These are phyloP conservation scores for Phylloporus sp. DNA, from an alignment of 768 basidiomycete species.

Conservation along the genomic window DNA sequence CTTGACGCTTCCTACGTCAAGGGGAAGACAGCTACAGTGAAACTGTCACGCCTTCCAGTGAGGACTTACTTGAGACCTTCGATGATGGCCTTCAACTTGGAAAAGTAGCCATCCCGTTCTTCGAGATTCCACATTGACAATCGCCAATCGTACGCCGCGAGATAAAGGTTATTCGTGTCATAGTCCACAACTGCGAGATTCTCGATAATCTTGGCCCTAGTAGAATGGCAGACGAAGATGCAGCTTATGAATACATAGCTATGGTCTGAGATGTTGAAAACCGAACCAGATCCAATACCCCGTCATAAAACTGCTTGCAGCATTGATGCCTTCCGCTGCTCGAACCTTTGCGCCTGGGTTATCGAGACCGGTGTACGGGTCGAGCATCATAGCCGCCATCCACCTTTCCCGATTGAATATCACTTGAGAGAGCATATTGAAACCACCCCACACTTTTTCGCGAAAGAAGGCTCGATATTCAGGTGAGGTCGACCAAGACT, in stretches of 20 bases:
- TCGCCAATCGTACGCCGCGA: conserved; percentile 91
- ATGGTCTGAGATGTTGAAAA: not conserved
- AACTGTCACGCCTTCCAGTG: not conserved
- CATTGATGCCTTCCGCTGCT: conserved; percentile 89
- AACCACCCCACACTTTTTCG: conserved; percentile 78
- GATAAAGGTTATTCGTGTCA: conserved; percentile 81
- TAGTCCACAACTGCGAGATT: conserved; percentile 92
- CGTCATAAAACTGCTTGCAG: conserved; percentile 78
- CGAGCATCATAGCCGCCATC: conserved; percentile 87
- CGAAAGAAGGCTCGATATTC: conserved; percentile 88
- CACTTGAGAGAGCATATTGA: conserved; percentile 78
- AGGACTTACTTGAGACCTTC: conserved; percentile 66
- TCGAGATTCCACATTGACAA: conserved; percentile 87
- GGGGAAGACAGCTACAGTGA: not conserved
- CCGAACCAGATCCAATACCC: conserved; percentile 92
- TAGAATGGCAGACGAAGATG: not conserved
- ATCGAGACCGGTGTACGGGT: conserved; percentile 88
- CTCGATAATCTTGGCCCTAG: conserved; percentile 86
- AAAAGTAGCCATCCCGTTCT: conserved; percentile 86
- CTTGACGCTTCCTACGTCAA: conserved; percentile 52
- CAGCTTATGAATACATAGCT: not conserved
- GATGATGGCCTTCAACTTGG: conserved; percentile 71
- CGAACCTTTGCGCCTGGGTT: conserved; percentile 80
- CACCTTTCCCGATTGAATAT: conserved; percentile 84
- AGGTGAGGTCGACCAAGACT: conserved; percentile 89